phyloP scores from a whole-genome alignment of 2,329 filamentous ascomycete genomes.

The Colletotrichum horii region DNA sequence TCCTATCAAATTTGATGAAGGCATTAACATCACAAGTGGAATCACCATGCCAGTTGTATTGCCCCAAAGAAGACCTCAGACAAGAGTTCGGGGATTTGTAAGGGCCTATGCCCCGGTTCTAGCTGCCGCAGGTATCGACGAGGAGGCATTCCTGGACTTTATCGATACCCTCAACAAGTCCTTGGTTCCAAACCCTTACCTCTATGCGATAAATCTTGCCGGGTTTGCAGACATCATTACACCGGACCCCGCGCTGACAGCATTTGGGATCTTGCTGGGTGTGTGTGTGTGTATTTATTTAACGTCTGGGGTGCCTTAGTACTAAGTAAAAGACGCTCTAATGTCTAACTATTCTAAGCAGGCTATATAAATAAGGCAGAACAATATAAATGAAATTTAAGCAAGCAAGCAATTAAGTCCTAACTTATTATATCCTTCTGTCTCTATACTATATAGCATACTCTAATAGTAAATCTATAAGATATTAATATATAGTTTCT shows the following conservation, averaged over 20 bases:
- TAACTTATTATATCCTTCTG: too few relatives aligned
- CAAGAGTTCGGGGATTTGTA: constrained; percentile 54
- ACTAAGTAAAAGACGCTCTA: too few relatives aligned
- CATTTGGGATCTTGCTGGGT: constrained; percentile 48
- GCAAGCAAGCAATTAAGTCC: too few relatives aligned
- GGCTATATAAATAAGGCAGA: too few relatives aligned
- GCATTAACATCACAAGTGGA: accelerated
- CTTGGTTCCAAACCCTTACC: constrained; percentile 34
- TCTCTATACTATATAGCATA: too few relatives aligned
- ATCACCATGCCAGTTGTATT: constrained; percentile 54
- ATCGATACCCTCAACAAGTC: constrained; percentile 51
- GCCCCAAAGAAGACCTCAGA: constrained; percentile 55
- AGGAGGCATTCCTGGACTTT: constrained; percentile 53
- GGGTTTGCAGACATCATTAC: constrained; percentile 41
- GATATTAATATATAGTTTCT: too few relatives aligned
- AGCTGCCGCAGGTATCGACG: constrained; percentile 48
- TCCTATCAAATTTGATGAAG: neutral
- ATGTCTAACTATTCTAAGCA: too few relatives aligned
- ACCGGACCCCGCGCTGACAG: constrained; percentile 43
- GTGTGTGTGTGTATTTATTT: too few relatives aligned
- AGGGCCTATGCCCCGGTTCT: constrained; percentile 58
- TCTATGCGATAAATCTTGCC: constrained; percentile 46
- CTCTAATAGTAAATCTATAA: too few relatives aligned
- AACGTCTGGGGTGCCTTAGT: too few relatives aligned
- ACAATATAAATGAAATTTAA: too few relatives aligned